Evolutionary conservation across 106 monocot species (phyloP).

Genomic region (Posidonia australis): DNA sequence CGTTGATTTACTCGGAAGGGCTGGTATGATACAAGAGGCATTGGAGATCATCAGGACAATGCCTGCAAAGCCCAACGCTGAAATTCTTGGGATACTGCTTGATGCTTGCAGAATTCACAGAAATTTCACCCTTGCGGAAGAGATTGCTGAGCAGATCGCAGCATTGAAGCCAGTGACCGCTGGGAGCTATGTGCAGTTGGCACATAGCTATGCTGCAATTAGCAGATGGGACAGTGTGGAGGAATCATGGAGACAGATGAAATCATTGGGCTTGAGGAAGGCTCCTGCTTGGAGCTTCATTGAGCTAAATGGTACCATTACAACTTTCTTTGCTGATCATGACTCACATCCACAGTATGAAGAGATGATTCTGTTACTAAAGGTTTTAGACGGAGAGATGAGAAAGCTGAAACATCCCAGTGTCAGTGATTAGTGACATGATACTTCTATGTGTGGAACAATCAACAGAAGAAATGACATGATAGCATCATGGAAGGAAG

Average conservation of each 20-base stretch:
- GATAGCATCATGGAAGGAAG: too few relatives aligned
- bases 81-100: slow-evolving; percentile 61
- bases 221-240: slow-evolving; percentile 48
- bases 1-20: slow-evolving; percentile 27
- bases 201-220: slow-evolving; percentile 39
- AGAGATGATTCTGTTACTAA: slow-evolving; percentile 30
- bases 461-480: too few relatives aligned
- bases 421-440: slow-evolving; percentile 2
- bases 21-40: slow-evolving; percentile 31
- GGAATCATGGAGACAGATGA: slow-evolving; percentile 41
- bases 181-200: slow-evolving; percentile 56
- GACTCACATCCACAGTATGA: slow-evolving; percentile 24
- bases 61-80: slow-evolving; percentile 27
- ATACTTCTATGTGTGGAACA: too few relatives aligned
- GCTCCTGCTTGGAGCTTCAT: slow-evolving; percentile 71
- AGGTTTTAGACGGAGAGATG: slow-evolving; percentile 32
- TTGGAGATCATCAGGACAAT: slow-evolving; percentile 14
- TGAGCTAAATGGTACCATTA: slow-evolving; percentile 32
- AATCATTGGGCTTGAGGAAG: slow-evolving; percentile 47
- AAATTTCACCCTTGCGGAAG: slow-evolving; percentile 18
- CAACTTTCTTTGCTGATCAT: slow-evolving; percentile 44
- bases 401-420: slow-evolving; percentile 9
- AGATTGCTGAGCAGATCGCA: slow-evolving; percentile 32
- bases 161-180: slow-evolving; percentile 34
- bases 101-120: slow-evolving; percentile 41